A percentile compares a stretch with the other conserved stretches of the same genome.
These are phyloP conservation scores for Lactarius hatsudake DNA, from an alignment of 768 basidiomycete species.

Conservation along the genomic window DNA sequence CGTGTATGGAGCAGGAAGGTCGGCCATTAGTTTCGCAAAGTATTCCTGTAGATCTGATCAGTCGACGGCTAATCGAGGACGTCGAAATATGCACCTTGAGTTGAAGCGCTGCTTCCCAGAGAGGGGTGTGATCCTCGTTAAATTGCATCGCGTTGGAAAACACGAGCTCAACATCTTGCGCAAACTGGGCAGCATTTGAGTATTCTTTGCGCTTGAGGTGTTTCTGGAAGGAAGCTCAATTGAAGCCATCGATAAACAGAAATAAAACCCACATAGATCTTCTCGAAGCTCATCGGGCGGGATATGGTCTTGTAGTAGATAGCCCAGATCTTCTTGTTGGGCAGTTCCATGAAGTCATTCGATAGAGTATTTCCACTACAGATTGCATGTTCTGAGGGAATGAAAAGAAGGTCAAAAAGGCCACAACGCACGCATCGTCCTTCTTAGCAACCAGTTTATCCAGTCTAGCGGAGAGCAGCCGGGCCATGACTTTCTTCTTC, in stretches of 20 bases:
- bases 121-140: conserved; percentile 80
- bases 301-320: conserved; percentile 78
- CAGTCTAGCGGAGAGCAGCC: conserved; percentile 63
- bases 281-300: conserved; percentile 73
- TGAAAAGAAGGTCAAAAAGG: conserved; percentile 7
- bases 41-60: conserved; percentile 48
- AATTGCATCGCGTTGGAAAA: conserved; percentile 87
- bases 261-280: conserved; percentile 60
- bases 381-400: not conserved
- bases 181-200: conserved; percentile 61
- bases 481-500: conserved; percentile 56
- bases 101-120: conserved; percentile 74
- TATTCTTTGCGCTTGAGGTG: conserved; percentile 82
- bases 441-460: conserved; percentile 72
- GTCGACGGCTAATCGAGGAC: conserved; percentile 20
- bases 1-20: conserved; percentile 65
- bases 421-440: conserved; percentile 60
- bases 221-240: conserved; percentile 49
- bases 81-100: conserved; percentile 51
- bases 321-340: conserved; percentile 75
- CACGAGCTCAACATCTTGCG: conserved; percentile 84
- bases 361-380: conserved; percentile 65
- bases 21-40: conserved; percentile 74
- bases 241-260: conserved; percentile 7
- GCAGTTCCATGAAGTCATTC: conserved; percentile 80